phyloP scores from a whole-genome alignment of 352 stramenopile genomes.

The Phytopythium litorale region DNA sequence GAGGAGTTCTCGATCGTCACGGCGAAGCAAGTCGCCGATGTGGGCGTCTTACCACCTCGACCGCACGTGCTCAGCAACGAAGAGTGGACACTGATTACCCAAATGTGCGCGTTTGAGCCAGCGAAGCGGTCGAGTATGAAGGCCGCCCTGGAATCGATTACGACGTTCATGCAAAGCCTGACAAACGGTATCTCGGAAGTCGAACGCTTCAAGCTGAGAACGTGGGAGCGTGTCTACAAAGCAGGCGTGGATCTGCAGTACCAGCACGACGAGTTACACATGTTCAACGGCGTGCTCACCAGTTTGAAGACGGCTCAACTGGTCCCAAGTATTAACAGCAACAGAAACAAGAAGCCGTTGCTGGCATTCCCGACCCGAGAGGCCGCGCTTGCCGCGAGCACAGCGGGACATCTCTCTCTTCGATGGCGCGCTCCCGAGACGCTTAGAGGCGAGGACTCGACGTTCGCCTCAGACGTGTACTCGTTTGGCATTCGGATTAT shows the following conservation, averaged over 20 bases:
- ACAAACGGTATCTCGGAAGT: not conserved
- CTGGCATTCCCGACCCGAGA: constrained; percentile 1
- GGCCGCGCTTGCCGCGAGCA: not conserved
- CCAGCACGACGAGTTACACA: constrained; percentile 1
- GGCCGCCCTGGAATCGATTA: not conserved
- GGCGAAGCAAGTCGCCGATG: not conserved
- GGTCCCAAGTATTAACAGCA: not conserved
- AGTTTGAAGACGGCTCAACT: not conserved
- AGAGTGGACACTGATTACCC: constrained; percentile 1
- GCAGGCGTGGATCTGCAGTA: constrained; percentile 1
- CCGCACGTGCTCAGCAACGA: not conserved
- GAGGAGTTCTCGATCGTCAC: not conserved
- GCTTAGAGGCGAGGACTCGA: not conserved
- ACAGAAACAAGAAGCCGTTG: not conserved
- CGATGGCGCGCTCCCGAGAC: constrained; percentile 3
- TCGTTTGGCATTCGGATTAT: constrained; percentile 2
- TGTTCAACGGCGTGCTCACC: not conserved
- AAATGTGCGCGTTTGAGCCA: constrained; percentile 5
- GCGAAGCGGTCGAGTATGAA: not conserved
- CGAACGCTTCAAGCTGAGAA: not conserved
- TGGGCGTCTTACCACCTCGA: not conserved
- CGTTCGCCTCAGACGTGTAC: constrained; percentile 1
- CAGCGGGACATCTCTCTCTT: not conserved
- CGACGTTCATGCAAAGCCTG: not conserved
- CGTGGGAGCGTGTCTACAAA: constrained; percentile 1